phyloP scores from a whole-genome alignment of 805 yeast genomes.

The Lipomyces chichibuensis region DNA sequence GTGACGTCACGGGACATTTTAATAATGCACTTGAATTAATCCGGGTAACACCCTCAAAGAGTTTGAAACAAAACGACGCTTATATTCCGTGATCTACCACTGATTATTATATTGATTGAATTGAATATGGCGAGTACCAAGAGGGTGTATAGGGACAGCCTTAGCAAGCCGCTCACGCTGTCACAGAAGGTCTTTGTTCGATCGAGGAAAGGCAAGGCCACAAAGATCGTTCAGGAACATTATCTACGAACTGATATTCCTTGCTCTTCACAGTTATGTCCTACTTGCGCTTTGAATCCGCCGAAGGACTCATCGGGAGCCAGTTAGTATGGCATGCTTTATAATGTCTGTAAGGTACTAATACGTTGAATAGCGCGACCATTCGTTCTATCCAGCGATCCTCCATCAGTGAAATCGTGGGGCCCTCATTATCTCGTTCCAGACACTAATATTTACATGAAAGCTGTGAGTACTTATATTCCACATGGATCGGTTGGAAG shows the following conservation, averaged over 20 bases:
- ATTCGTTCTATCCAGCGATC: constrained; percentile 66
- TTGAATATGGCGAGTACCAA: constrained; percentile 16
- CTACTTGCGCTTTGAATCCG: constrained; percentile 57
- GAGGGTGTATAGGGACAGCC: constrained; percentile 8
- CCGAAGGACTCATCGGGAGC: constrained; percentile 57
- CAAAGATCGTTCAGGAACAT: constrained; percentile 91
- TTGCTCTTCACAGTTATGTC: constrained; percentile 76
- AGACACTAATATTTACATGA: constrained; percentile 86
- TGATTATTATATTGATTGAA: not conserved
- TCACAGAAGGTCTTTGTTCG: constrained; percentile 79
- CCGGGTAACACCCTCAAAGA: constrained; percentile 1
- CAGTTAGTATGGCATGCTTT: constrained; percentile 10
- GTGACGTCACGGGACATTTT: not conserved
- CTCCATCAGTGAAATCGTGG: constrained; percentile 52
- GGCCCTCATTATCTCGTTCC: constrained; percentile 80
- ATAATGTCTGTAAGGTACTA: not conserved
- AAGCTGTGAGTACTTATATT: constrained; percentile 51
- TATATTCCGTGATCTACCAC: not conserved
- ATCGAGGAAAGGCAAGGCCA: constrained; percentile 81
- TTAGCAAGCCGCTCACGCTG: constrained; percentile 11
- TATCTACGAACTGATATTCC: constrained; percentile 91
- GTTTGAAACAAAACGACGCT: not conserved
- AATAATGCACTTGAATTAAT: not conserved
- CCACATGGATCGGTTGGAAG: not conserved
- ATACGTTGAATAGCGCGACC: constrained; percentile 44